Evolutionary conservation across 2,329 filamentous ascomycete species (phyloP).

Genomic region (Pyricularia pennisetigena): DNA sequence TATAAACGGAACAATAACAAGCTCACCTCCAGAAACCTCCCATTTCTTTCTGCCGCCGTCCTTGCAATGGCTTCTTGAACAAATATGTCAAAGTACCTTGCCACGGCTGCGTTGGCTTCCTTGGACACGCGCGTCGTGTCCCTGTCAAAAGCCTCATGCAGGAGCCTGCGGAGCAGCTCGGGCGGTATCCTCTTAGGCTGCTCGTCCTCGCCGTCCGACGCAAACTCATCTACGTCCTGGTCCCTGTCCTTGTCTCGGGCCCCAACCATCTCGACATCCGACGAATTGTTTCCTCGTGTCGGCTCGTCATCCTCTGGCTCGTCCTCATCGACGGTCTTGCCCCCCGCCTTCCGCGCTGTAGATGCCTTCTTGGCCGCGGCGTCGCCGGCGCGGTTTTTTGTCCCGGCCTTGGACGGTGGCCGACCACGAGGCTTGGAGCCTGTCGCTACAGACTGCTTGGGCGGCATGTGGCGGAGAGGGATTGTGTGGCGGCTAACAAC

Average conservation of each 20-base stretch:
- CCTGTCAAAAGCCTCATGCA: conserved; percentile 71
- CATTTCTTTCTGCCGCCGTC: conserved; percentile 59
- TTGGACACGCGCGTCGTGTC: conserved; percentile 63
- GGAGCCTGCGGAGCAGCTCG: conserved; percentile 63
- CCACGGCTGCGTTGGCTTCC: conserved; percentile 67
- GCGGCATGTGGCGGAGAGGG: conserved; percentile 26
- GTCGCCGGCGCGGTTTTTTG: neutral
- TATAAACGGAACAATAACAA: conserved; percentile 1
- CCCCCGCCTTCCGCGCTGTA: neutral
- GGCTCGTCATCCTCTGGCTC: neutral
- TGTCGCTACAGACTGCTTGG: conserved; percentile 19
- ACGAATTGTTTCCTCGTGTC: neutral
- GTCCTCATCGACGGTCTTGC: neutral
- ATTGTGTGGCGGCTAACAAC: neutral
- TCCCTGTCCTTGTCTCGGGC: conserved; percentile 14
- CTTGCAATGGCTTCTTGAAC: conserved; percentile 80
- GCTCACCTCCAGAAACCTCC: conserved; percentile 65
- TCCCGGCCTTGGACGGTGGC: conserved; percentile 13
- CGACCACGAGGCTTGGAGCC: conserved; percentile 4
- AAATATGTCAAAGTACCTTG: conserved; percentile 85
- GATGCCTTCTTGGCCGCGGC: neutral
- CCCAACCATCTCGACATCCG: conserved; percentile 7
- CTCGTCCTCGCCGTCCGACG: conserved; percentile 21
- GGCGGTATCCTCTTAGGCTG: conserved; percentile 50
- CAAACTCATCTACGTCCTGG: conserved; percentile 10